These are phyloP conservation scores for Coprinopsis strossmayeri DNA, from an alignment of 768 basidiomycete genomes.

Conservation along the genomic window DNA sequence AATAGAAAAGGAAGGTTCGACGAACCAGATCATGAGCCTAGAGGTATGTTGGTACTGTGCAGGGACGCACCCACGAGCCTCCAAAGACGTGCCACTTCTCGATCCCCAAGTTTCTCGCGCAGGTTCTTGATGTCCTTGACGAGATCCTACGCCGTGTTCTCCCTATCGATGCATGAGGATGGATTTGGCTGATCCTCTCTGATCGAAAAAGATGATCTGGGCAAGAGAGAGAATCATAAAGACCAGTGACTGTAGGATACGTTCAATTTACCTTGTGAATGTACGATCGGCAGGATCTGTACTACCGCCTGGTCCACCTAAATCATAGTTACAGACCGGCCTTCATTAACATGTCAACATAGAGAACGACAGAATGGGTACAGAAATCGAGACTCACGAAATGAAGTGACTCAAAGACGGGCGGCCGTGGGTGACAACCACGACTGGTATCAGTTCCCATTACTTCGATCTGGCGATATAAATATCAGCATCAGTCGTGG, in stretches of 20 bases:
- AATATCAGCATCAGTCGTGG: not conserved
- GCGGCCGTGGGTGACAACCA: no score
- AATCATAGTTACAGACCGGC: no score
- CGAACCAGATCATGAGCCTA: not conserved
- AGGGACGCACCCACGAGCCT: constrained; percentile 76
- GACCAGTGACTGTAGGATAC: no score
- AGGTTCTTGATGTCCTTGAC: constrained; percentile 86
- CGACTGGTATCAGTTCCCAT: no score
- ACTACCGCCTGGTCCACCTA: constrained; percentile 82
- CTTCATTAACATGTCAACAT: no score
- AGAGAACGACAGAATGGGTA: no score
- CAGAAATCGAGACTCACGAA: no score
- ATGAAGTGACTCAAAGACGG: no score
- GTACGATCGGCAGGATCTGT: constrained; percentile 57
- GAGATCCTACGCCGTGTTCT: constrained; percentile 93
- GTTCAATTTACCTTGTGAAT: constrained; percentile 43
- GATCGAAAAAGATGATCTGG: constrained; percentile 84
- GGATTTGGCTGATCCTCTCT: constrained; percentile 84
- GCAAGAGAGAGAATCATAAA: not conserved
- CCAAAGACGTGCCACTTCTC: constrained; percentile 95
- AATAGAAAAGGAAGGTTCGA: not conserved
- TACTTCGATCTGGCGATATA: constrained; percentile 69
- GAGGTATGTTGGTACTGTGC: not conserved
- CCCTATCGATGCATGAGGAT: constrained; percentile 73
- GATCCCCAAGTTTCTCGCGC: constrained; percentile 64